These are phyloP conservation scores for Malus hybrid DNA, from an alignment of 331 rosid genomes.

Conservation along the genomic window DNA sequence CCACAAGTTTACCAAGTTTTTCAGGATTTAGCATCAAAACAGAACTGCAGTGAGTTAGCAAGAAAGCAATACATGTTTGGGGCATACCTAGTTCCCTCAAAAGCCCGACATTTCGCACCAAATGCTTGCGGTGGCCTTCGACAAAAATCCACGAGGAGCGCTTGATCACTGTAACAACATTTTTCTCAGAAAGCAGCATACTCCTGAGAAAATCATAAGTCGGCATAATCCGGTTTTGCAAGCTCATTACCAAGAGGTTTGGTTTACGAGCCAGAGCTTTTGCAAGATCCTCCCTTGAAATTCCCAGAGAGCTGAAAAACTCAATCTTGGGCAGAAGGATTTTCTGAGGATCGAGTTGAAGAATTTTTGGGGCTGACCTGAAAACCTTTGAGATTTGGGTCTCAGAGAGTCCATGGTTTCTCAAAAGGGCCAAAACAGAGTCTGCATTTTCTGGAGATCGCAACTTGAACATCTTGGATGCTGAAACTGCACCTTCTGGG, in stretches of 20 bases:
- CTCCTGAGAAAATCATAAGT: conserved; percentile 9
- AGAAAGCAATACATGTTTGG: background rate
- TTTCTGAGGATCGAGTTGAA: conserved; percentile 9
- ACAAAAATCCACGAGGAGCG: background rate
- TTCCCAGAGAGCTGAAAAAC: conserved; percentile 17
- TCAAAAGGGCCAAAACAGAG: background rate
- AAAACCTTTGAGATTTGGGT: conserved; percentile 10
- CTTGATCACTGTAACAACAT: conserved; percentile 1
- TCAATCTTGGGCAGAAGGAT: conserved; percentile 23
- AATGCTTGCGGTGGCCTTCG: background rate
- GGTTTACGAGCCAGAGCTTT: conserved; percentile 6
- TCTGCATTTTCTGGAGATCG: conserved; percentile 19
- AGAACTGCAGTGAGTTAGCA: conserved; percentile 1
- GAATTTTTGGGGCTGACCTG: background rate
- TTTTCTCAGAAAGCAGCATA: conserved; percentile 7
- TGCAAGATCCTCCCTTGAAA: conserved; percentile 16
- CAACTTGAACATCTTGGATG: conserved; percentile 11
- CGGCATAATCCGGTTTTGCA: conserved; percentile 15
- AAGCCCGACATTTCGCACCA: conserved; percentile 15
- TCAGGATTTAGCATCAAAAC: background rate
- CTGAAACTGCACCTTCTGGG: conserved; percentile 16
- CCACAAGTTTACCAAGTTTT: conserved; percentile 8
- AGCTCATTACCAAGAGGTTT: background rate
- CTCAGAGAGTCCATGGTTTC: conserved; percentile 19
- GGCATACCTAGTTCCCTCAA: conserved; percentile 28